A percentile compares a stretch with the other conserved stretches of the same genome.
Conservation (phyloP, 345 rosid genomes). For the Bretschneidera sinensis region DNA sequence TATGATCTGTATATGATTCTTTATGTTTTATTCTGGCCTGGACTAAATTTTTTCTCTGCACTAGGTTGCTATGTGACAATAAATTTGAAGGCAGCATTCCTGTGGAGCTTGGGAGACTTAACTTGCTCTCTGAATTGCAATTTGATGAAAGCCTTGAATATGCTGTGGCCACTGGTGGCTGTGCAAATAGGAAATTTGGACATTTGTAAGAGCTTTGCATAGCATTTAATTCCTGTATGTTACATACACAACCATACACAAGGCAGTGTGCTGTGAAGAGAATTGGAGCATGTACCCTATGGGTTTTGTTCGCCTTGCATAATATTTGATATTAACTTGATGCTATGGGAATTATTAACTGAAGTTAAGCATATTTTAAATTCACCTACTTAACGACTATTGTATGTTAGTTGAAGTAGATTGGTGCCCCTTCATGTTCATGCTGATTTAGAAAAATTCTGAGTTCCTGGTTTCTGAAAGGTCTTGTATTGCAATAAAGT, state of each 20-base stretch:
- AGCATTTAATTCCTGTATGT: not conserved
- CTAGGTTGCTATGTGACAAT: conserved; percentile 73
- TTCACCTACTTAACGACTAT: too few relatives aligned
- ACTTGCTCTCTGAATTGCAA: conserved; percentile 51
- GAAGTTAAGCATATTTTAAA: too few relatives aligned
- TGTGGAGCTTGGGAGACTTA: conserved; percentile 44
- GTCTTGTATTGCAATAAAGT: too few relatives aligned
- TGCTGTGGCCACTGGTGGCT: conserved; percentile 23
- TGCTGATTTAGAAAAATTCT: too few relatives aligned
- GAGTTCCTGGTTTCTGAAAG: too few relatives aligned
- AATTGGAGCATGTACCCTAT: too few relatives aligned
- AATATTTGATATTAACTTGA: not conserved
- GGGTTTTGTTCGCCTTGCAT: too few relatives aligned
- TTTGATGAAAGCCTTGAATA: conserved; percentile 37
- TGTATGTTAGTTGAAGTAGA: too few relatives aligned
- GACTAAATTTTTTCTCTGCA: conserved; percentile 11
- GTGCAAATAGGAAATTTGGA: conserved; percentile 55
- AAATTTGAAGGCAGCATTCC: conserved; percentile 52
- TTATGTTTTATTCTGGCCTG: not conserved
- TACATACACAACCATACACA: not conserved
- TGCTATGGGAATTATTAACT: too few relatives aligned
- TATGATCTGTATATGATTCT: not conserved
- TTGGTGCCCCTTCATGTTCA: too few relatives aligned
- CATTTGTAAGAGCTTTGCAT: conserved; percentile 45
- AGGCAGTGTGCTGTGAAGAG: too few relatives aligned